Percentiles rank a stretch among this genome's conserved stretches.
Evolutionary conservation across 2,329 filamentous ascomycete genomes (phyloP).

Genomic region (Fusarium albidum): DNA sequence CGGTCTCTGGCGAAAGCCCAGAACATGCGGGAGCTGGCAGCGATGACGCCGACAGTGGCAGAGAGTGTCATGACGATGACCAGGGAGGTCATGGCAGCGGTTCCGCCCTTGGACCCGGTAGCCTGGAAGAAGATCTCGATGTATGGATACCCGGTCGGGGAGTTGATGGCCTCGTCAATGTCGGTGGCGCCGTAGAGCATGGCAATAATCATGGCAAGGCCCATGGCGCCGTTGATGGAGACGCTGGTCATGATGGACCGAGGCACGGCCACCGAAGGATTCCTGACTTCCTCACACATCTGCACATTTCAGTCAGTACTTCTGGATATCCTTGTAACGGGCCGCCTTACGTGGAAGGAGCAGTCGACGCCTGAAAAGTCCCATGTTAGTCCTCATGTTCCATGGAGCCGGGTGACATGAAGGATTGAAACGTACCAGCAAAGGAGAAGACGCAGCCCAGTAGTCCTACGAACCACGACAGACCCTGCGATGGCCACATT

Average conservation of each 20-base stretch:
- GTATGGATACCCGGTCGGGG: conserved; percentile 34
- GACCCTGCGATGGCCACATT: conserved; percentile 30
- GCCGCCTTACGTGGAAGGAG: conserved; percentile 33
- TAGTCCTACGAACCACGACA: conserved; percentile 37
- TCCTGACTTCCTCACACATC: conserved; percentile 38
- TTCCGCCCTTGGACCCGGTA: conserved; percentile 29
- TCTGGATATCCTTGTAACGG: rapidly evolving
- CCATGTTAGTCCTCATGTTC: background rate
- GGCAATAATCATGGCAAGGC: conserved; percentile 36
- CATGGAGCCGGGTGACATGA: rapidly evolving
- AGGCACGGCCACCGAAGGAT: conserved; percentile 33
- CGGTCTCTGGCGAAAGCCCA: conserved; percentile 36
- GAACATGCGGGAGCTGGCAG: conserved; percentile 35
- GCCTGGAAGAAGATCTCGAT: conserved; percentile 38
- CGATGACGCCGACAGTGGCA: conserved; percentile 36
- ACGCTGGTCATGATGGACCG: conserved; percentile 36
- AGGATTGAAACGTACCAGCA: conserved; percentile 18
- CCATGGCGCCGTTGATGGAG: conserved; percentile 29
- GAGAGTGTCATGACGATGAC: conserved; percentile 36
- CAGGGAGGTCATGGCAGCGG: conserved; percentile 26
- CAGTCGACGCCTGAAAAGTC: conserved; percentile 28
- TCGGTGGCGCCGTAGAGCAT: conserved; percentile 37
- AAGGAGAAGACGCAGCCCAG: conserved; percentile 37
- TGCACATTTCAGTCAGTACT: background rate
- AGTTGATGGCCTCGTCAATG: conserved; percentile 31